Conservation (phyloP, 768 basidiomycete species). For the Amanita rubescens region DNA sequence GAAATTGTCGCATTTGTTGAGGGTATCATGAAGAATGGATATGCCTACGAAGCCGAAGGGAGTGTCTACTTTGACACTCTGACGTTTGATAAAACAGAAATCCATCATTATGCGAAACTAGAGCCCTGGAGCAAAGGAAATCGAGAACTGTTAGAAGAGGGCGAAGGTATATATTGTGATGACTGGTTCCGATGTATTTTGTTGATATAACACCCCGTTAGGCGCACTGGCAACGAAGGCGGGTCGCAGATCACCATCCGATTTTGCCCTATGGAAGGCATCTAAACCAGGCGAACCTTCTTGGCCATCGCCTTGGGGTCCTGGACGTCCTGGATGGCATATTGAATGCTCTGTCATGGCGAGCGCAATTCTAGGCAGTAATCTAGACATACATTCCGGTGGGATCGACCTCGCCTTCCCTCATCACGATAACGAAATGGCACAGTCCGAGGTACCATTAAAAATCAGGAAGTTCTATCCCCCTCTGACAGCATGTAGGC, state of each 20-base stretch:
- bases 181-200: not conserved
- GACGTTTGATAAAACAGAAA: conserved; percentile 68
- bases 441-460: conserved; percentile 78
- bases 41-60: conserved; percentile 59
- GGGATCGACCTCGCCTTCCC: conserved; percentile 98
- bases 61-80: conserved; percentile 90
- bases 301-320: conserved; percentile 96
- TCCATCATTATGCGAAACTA: conserved; percentile 87
- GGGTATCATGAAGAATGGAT: conserved; percentile 80
- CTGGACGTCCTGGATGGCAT: conserved; percentile 97
- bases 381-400: conserved; percentile 97
- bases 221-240: conserved; percentile 36
- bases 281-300: conserved; percentile 94
- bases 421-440: conserved; percentile 98
- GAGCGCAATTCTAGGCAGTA: conserved; percentile 77
- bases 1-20: conserved; percentile 90
- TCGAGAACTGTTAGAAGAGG: conserved; percentile 80
- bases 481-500: conserved; percentile 44
- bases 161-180: conserved; percentile 77
- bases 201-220: conserved; percentile 13
- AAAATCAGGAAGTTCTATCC: not conserved
- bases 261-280: conserved; percentile 98
- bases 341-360: conserved; percentile 99
- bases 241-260: conserved; percentile 74
- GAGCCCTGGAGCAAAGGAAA: conserved; percentile 97